phyloP scores from a whole-genome alignment of 495 filamentous ascomycete species.

The Xylaria longipes region DNA sequence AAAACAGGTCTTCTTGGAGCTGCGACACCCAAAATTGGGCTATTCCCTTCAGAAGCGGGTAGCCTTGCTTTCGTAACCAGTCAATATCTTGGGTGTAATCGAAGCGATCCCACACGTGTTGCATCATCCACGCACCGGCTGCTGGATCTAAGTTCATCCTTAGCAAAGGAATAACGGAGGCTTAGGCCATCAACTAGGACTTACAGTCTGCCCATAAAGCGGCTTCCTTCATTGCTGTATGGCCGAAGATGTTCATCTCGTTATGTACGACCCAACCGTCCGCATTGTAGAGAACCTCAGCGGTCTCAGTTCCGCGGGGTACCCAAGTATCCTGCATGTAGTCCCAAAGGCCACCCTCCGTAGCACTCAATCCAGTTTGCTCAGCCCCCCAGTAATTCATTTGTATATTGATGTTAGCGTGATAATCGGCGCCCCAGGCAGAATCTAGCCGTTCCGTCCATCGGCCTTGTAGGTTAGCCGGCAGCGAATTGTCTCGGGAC shows the following conservation, averaged over 20 bases:
- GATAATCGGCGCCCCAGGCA: conserved; percentile 60
- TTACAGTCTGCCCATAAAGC: conserved; percentile 44
- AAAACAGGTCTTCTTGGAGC: conserved; percentile 51
- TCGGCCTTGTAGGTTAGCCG: conserved; percentile 25
- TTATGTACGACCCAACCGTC: conserved; percentile 52
- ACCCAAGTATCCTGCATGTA: conserved; percentile 61
- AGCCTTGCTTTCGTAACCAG: conserved; percentile 52
- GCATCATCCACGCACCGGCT: conserved; percentile 57
- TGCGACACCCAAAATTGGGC: conserved; percentile 56
- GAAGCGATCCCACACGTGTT: conserved; percentile 57
- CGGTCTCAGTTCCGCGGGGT: conserved; percentile 56
- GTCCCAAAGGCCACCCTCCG: conserved; percentile 45
- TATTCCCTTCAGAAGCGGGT: conserved; percentile 55
- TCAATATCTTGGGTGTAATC: conserved; percentile 51
- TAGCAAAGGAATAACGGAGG: neutral
- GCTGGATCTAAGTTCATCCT: conserved; percentile 46
- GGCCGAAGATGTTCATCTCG: conserved; percentile 53
- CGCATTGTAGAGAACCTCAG: conserved; percentile 53
- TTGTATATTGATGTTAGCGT: conserved; percentile 59
- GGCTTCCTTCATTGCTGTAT: conserved; percentile 51
- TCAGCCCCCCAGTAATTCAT: conserved; percentile 49
- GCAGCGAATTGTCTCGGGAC: conserved; percentile 44
- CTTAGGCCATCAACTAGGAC: neutral
- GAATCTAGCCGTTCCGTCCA: conserved; percentile 24
- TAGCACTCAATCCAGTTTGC: conserved; percentile 22